Conservation (phyloP, 73 alveolate species). For the Diophrys appendiculata region DNA sequence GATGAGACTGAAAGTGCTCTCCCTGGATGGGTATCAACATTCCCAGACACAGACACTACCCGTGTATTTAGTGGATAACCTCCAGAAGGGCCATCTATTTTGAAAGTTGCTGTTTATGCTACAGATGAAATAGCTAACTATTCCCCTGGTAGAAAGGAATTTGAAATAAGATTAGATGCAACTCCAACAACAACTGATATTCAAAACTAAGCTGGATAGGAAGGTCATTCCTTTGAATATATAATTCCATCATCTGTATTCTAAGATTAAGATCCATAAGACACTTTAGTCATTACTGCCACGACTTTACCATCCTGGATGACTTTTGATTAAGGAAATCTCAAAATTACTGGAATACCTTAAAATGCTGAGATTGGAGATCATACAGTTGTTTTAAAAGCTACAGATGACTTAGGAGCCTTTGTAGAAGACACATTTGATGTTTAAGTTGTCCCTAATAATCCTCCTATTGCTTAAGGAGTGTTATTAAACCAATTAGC, state of each 20-base stretch:
- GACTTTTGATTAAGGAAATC: background rate
- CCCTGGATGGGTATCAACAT: background rate
- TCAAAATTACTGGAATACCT: background rate
- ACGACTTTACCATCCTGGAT: background rate
- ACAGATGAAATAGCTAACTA: background rate
- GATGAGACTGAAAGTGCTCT: too few relatives aligned
- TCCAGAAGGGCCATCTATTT: background rate
- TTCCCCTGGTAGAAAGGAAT: background rate
- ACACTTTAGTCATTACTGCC: background rate
- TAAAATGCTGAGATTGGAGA: background rate
- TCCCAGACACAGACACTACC: background rate
- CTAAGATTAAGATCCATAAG: background rate
- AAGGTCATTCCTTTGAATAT: background rate
- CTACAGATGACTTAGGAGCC: slow-evolving; percentile 1
- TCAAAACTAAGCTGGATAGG: background rate
- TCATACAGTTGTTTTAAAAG: background rate
- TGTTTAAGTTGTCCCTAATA: background rate
- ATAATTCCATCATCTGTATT: background rate
- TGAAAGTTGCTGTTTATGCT: background rate
- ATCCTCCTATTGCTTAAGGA: background rate
- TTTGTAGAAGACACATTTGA: background rate
- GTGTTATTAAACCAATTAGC: background rate
- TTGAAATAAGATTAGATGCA: background rate
- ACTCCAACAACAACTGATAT: background rate
- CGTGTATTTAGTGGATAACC: background rate